phyloP scores from a whole-genome alignment of 2,329 filamentous ascomycete genomes.

The Talaromyces marneffei region DNA sequence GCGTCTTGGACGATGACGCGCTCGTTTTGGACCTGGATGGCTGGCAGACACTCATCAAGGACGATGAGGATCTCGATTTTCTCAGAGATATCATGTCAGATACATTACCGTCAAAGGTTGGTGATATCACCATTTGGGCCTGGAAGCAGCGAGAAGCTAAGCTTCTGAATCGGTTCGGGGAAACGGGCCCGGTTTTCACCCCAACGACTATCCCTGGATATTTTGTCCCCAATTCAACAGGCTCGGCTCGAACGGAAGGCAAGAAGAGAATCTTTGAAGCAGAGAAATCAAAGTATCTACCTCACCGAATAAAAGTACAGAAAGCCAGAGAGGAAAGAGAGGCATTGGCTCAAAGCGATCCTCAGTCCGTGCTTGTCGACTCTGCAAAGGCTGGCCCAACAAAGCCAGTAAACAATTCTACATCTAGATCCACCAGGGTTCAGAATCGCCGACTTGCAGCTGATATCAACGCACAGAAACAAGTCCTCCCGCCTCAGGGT shows the following conservation, averaged over 20 bases:
- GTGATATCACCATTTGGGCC: constrained; percentile 58
- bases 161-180: constrained; percentile 56
- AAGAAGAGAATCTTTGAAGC: constrained; percentile 93
- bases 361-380: constrained; percentile 61
- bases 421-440: constrained; percentile 86
- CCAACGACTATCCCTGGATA: constrained; percentile 57
- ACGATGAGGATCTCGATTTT: constrained; percentile 59
- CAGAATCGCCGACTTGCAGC: constrained; percentile 93
- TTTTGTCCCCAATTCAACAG: constrained; percentile 80
- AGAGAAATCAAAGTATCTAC: constrained; percentile 96
- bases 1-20: constrained; percentile 60
- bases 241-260: constrained; percentile 84
- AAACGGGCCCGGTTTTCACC: constrained; percentile 48
- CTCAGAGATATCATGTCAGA: constrained; percentile 49
- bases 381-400: constrained; percentile 68
- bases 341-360: constrained; percentile 59
- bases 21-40: constrained; percentile 65
- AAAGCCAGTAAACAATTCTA: constrained; percentile 77
- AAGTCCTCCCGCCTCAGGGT: constrained; percentile 61
- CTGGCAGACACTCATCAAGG: constrained; percentile 63
- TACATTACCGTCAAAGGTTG: constrained; percentile 45
- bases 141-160: constrained; percentile 70
- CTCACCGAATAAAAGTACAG: constrained; percentile 94
- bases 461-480: constrained; percentile 92
- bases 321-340: constrained; percentile 88